Percentiles rank a stretch among this genome's conserved stretches.
phyloP scores from a whole-genome alignment of 2,329 filamentous ascomycete genomes.

The Cytospora schulzeri region DNA sequence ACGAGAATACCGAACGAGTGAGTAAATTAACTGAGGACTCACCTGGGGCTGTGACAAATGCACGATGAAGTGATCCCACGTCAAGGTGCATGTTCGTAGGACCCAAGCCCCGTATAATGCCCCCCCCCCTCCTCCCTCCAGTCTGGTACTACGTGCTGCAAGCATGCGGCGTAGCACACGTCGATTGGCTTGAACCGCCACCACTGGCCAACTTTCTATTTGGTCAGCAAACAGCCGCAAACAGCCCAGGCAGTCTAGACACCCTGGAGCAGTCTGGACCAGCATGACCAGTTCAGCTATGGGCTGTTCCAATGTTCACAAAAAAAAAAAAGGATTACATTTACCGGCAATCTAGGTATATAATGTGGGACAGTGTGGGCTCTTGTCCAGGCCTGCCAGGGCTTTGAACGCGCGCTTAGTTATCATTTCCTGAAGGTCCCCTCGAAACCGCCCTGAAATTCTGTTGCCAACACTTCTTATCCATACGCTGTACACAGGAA shows the following conservation, averaged over 20 bases:
- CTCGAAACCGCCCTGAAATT: background rate
- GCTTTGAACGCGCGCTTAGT: slow-evolving; percentile 3
- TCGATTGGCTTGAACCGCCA: slow-evolving; percentile 10
- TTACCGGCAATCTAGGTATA: background rate
- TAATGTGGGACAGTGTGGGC: background rate
- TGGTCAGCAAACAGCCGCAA: background rate
- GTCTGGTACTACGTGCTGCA: slow-evolving; percentile 2
- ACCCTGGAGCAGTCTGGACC: no score
- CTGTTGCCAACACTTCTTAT: background rate
- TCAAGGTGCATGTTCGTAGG: background rate
- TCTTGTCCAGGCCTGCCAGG: background rate
- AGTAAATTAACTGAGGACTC: background rate
- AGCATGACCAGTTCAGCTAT: background rate
- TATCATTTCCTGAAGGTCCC: background rate
- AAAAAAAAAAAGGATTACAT: background rate
- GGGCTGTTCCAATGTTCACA: background rate
- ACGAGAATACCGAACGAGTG: no score
- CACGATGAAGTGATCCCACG: background rate
- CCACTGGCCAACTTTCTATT: background rate
- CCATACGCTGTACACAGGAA: background rate
- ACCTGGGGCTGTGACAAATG: background rate
- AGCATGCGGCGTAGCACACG: background rate
- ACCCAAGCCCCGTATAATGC: background rate
- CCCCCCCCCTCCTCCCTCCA: no score
- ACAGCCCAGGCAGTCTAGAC: no score